phyloP scores from a whole-genome alignment of 108 stramenopile genomes.

The Chaetoceros tenuissimus region DNA sequence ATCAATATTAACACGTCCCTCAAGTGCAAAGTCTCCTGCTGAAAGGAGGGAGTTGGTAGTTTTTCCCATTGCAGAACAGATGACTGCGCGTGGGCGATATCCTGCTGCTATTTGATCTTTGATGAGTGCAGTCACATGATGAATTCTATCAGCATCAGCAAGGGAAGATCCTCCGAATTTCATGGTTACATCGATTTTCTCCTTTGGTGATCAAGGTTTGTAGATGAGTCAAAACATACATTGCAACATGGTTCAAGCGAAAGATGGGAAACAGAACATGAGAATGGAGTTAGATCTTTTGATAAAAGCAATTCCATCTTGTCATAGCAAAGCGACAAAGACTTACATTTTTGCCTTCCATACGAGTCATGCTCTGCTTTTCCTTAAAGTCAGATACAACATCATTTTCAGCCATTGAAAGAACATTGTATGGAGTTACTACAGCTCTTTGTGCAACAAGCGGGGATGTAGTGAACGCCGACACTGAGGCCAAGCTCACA shows the following conservation, averaged over 20 bases:
- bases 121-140: slow-evolving; percentile 85
- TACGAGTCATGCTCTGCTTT: too few species aligned
- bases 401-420: too few species aligned
- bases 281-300: too few species aligned
- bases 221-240: background rate
- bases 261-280: too few species aligned
- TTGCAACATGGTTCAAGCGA: too few species aligned
- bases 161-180: slow-evolving; percentile 94
- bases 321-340: too few species aligned
- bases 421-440: too few species aligned
- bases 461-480: too few species aligned
- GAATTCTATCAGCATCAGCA: slow-evolving; percentile 80
- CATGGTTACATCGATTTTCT: slow-evolving; percentile 57
- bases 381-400: background rate
- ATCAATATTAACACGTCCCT: slow-evolving; percentile 85
- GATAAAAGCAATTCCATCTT: too few species aligned
- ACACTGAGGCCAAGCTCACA: too few species aligned
- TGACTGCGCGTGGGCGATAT: slow-evolving; percentile 59
- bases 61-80: slow-evolving; percentile 97
- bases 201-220: background rate
- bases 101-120: slow-evolving; percentile 67
- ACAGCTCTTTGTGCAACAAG: too few species aligned
- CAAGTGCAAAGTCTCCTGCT: slow-evolving; percentile 91
- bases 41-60: slow-evolving; percentile 86
- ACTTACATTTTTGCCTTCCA: too few species aligned